Evolutionary conservation across 2,329 filamentous ascomycete genomes (phyloP), one percentile per base, ranked within the genome.

Genomic region (Diaporthe vaccinii): DNA sequence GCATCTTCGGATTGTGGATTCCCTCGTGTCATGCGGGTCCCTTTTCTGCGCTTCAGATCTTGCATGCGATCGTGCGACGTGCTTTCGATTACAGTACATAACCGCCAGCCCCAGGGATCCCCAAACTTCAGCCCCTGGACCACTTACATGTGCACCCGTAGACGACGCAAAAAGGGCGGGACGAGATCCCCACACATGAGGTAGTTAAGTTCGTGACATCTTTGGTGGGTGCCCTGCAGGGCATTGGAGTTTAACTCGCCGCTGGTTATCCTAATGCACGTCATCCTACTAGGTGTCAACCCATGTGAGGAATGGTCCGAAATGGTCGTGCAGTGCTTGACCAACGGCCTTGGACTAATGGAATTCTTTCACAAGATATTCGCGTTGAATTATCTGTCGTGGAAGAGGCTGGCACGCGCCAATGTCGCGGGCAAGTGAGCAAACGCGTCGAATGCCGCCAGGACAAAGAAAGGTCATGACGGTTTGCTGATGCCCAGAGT

Each of bases 11-110:
- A 10, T 58, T 70, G 57, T 76, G 73, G 73, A 70, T 73, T 65
- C n/a, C 44, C 17, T 72, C 71, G 72, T 73, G 67, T 62, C 49
- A 76, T 71, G 71, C 61, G 65, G 65, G 65, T 69, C 65, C 10
- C 28, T 17, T 55, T 44, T 28, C 39, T 55, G n/a, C 57, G 51
- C 58, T 73, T 62, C 49, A 55, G 65, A 69, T 55, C 65, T 69
- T 20, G 65, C 49, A 69, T 55, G 65, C 65, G 49, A 55, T 69
- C 12, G 46, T 39, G 65, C 49, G 49, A 69, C 46, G 65, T 55
- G 62, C n/a, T 51, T 68, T 31, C 49, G n/a, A 55, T n/a, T 55
- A 69, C 65, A 53, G 34, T 17, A 41, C 46, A 22, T 14, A 34
- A 34, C 41, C 28, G 41, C 61, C 17, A 31, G 65, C 49, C 41